Percentiles rank a stretch among this genome's conserved stretches.
Conservation (phyloP, 2,329 filamentous ascomycete species). For the Hypoxylon sp. region DNA sequence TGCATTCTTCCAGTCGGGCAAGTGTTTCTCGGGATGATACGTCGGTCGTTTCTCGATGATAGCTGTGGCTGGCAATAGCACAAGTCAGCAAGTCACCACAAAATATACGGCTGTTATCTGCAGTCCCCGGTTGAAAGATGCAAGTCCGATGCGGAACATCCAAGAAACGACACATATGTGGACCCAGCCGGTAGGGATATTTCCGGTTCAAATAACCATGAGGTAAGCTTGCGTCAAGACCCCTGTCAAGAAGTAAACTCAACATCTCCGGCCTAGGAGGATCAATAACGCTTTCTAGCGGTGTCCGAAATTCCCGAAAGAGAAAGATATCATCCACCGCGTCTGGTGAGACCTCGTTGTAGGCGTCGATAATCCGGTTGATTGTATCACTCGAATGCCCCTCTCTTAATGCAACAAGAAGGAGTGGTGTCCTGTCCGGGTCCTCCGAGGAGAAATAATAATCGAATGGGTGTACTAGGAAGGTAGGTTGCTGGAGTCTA, state of each 20-base stretch:
- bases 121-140: too few species aligned
- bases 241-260: background rate
- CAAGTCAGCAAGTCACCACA: too few species aligned
- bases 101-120: rapidly evolving
- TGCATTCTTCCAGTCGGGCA: background rate
- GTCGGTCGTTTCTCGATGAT: too few species aligned
- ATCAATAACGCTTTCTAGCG: background rate
- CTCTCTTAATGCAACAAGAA: background rate
- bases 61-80: too few species aligned
- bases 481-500: background rate
- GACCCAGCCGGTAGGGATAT: too few species aligned
- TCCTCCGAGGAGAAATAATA: too few species aligned
- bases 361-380: background rate
- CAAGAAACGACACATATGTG: too few species aligned
- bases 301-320: background rate
- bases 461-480: too few species aligned
- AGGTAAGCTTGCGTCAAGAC: background rate
- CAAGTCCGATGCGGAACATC: too few species aligned
- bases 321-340: background rate
- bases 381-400: background rate
- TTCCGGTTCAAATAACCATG: too few species aligned
- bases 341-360: background rate
- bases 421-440: background rate
- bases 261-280: background rate
- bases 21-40: background rate